phyloP scores from a whole-genome alignment of 176 grass and related monocot species.

The Hsuehochloa calcarea region DNA sequence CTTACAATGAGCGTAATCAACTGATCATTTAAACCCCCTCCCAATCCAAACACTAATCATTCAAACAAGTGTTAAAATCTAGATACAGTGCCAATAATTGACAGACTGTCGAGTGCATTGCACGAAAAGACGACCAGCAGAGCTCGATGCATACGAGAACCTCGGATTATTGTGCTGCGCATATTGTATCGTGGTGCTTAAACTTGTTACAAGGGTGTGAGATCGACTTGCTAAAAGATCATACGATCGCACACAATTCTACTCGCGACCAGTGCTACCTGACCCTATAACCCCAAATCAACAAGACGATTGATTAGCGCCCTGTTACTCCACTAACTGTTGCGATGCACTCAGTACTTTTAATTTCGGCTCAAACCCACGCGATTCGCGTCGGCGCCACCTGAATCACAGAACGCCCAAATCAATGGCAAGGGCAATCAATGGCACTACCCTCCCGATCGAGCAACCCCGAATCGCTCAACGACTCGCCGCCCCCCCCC shows the following conservation, averaged over 20 bases:
- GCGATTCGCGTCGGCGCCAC: background rate
- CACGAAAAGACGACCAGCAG: background rate
- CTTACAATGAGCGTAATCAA: background rate
- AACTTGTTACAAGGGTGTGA: background rate
- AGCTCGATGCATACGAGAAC: background rate
- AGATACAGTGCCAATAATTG: background rate
- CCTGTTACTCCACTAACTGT: background rate
- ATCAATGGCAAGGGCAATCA: background rate
- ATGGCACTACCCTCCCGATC: background rate
- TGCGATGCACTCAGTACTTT: background rate
- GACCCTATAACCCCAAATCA: background rate
- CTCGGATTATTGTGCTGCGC: background rate
- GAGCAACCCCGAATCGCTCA: background rate
- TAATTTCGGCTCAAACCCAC: background rate
- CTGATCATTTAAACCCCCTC: background rate
- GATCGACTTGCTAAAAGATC: background rate
- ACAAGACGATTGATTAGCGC: background rate
- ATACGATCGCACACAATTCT: background rate
- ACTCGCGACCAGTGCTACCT: background rate
- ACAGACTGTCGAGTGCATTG: no score
- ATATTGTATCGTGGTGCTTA: background rate
- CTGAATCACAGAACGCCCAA: background rate
- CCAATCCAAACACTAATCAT: background rate
- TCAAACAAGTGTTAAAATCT: background rate
- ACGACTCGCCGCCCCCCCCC: no score